phyloP scores from a whole-genome alignment of 2,329 filamentous ascomycete species.

The Rutstroemia sydowiana region DNA sequence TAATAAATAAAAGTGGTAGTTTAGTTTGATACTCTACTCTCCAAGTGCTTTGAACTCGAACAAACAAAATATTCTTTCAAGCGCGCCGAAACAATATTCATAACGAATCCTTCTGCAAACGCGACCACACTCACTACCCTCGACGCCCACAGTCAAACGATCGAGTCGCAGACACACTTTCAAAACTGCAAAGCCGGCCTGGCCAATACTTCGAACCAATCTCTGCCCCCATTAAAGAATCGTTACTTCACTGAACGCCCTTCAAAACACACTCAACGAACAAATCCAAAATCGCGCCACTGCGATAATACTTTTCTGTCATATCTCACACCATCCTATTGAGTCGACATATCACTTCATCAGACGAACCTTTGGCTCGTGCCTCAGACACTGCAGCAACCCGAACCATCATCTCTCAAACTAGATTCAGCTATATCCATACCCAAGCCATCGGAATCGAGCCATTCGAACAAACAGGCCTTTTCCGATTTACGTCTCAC shows the following conservation, averaged over 20 bases:
- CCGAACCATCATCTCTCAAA: constrained; percentile 14
- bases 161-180: background rate
- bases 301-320: background rate
- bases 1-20: no score
- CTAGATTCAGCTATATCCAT: background rate
- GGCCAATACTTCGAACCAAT: background rate
- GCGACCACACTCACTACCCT: background rate
- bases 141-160: background rate
- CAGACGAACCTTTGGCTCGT: constrained; percentile 29
- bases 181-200: background rate
- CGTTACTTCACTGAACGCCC: background rate
- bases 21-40: no score
- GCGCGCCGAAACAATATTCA: background rate
- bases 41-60: background rate
- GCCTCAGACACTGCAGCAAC: constrained; percentile 24
- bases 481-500: background rate
- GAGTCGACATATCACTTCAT: constrained; percentile 16
- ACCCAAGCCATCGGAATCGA: background rate
- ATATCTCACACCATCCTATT: constrained; percentile 2
- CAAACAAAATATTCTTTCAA: background rate
- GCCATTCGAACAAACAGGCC: background rate
- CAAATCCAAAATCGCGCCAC: background rate
- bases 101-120: background rate
- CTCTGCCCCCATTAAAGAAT: background rate
- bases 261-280: background rate